These are phyloP conservation scores for Talaromyces sp. DNA, from an alignment of 2,329 filamentous ascomycete genomes.

Conservation along the genomic window DNA sequence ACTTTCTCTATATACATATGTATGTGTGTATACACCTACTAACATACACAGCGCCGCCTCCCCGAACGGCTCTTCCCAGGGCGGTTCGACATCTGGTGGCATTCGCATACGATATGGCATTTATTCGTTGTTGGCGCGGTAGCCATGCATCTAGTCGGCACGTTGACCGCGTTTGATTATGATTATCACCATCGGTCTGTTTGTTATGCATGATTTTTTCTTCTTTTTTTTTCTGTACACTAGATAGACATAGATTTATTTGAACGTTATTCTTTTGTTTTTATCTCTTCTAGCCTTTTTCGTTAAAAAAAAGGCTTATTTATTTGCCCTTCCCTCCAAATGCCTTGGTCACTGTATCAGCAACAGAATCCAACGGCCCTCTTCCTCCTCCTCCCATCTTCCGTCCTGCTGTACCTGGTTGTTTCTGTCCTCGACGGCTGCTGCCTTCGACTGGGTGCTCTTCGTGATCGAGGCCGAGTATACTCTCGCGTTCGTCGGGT, in stretches of 20 bases:
- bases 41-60: conserved; percentile 12
- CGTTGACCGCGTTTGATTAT: conserved; percentile 29
- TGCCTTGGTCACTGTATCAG: conserved; percentile 22
- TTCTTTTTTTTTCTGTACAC: neutral
- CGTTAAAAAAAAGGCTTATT: neutral
- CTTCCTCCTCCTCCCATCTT: neutral
- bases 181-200: conserved; percentile 21
- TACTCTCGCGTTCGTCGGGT: conserved; percentile 8
- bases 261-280: neutral
- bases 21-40: neutral
- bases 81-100: conserved; percentile 30
- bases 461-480: neutral
- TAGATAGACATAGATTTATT: neutral
- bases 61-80: conserved; percentile 26
- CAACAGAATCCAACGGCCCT: neutral
- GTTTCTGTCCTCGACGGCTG: neutral
- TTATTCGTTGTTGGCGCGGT: conserved; percentile 37
- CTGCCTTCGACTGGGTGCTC: neutral
- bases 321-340: conserved; percentile 19
- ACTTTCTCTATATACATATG: neutral
- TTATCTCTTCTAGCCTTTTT: neutral
- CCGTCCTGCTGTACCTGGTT: neutral
- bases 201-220: conserved; percentile 13
- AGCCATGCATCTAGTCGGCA: conserved; percentile 35
- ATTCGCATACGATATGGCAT: conserved; percentile 32